Evolutionary conservation across 2,329 filamentous ascomycete genomes (phyloP), one percentile per base, ranked within the genome.

Genomic region (Neodidymelliopsis sp.): DNA sequence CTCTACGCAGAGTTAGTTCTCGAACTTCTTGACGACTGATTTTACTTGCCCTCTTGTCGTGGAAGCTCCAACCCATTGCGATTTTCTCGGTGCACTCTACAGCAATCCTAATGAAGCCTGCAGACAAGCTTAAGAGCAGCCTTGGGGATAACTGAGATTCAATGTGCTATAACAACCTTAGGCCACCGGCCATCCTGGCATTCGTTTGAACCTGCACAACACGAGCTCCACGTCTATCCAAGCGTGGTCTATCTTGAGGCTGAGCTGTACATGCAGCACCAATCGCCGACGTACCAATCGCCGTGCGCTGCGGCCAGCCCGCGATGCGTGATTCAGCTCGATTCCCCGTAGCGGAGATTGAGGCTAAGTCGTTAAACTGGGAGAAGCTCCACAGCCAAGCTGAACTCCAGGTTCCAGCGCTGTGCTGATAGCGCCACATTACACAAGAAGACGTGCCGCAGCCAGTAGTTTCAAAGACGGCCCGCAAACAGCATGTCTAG

Each of bases 11-110:
- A 13, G 44, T 61, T 27, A 61, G 58, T 27, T 23, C 4, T 11
- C 10, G 11, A 9, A 30, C 16, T 4, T 35, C 18, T 22, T 10
- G 8, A 20, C 12, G 15, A 29, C 28, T 6, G n/a, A n/a, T 6
- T 3, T 10, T n/a, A 31, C 49, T 30, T 33, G 48, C 57, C 51
- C 60, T 66, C 45, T 64, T 63, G 35, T 62, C 66, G 44, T 70
- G 65, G 25, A 70, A 66, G 41, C 53, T 63, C 57, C 67, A 63
- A 36, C 67, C 68, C 67, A 71, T 71, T 10, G 6, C 40, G 24
- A 35, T 20, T 13, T 30, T n/a, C 10, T n/a, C 16, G 11, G 23
- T 10, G n/a, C 9, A 5, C 16, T 9, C 35, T 22, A 36, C 33
- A 40, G 35, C 40, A 44, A 20, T 27, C 33, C 59, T 35, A 10